These are phyloP conservation scores for Kwoniella europaea DNA, from an alignment of 768 basidiomycete species.

Conservation along the genomic window DNA sequence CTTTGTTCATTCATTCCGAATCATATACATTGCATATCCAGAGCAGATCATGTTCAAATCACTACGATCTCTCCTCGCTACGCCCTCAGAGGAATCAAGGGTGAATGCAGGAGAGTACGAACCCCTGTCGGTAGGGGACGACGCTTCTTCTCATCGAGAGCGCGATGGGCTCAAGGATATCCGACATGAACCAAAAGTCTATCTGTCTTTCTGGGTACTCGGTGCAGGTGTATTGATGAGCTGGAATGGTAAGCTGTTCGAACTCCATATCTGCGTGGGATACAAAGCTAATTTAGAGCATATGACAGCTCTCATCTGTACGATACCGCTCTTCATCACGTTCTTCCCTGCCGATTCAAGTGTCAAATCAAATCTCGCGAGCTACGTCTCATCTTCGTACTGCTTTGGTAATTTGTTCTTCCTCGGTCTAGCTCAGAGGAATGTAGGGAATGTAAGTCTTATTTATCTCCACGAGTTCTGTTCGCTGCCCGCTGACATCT, in stretches of 20 bases:
- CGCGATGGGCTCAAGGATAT: slow-evolving; percentile 1
- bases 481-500: not conserved
- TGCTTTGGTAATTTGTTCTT: slow-evolving; percentile 72
- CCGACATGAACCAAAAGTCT: slow-evolving; percentile 33
- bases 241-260: slow-evolving; percentile 76
- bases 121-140: slow-evolving; percentile 31
- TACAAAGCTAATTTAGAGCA: not conserved
- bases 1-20: not conserved
- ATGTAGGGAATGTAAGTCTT: slow-evolving; percentile 39
- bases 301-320: slow-evolving; percentile 77
- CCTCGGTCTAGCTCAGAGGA: slow-evolving; percentile 70
- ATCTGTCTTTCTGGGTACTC: slow-evolving; percentile 61
- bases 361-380: slow-evolving; percentile 67
- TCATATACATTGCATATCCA: not conserved
- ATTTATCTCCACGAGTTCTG: not conserved
- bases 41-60: slow-evolving; percentile 15
- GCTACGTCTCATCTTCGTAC: slow-evolving; percentile 68
- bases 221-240: slow-evolving; percentile 80
- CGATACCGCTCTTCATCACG: slow-evolving; percentile 77
- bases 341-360: slow-evolving; percentile 67
- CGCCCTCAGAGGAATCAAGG: not conserved
- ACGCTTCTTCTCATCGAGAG: slow-evolving; percentile 11
- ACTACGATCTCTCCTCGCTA: slow-evolving; percentile 13
- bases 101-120: slow-evolving; percentile 20
- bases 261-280: not conserved